phyloP scores from a whole-genome alignment of 129 eudicot species.

The Saposhnikovia divaricata region DNA sequence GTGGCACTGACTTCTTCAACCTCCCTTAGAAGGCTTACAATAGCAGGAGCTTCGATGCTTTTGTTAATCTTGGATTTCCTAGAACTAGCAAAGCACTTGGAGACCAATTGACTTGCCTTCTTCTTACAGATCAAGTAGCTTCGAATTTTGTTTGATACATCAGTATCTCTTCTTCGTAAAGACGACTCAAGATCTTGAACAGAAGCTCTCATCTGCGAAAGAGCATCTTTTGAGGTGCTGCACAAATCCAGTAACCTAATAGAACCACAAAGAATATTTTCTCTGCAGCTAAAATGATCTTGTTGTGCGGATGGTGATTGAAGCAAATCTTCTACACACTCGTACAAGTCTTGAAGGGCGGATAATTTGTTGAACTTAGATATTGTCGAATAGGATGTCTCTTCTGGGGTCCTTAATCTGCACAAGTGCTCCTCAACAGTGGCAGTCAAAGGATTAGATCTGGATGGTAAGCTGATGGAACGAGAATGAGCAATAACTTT shows the following conservation, averaged over 20 bases:
- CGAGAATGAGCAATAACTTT: constrained; percentile 2
- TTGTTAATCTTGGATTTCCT: background rate
- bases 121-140: background rate
- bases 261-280: background rate
- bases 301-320: constrained; percentile 9
- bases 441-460: constrained; percentile 12
- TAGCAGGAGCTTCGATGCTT: background rate
- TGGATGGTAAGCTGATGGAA: constrained; percentile 21
- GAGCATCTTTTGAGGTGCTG: background rate
- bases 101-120: background rate
- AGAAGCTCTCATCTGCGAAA: background rate
- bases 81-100: background rate
- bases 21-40: constrained; percentile 9
- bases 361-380: background rate
- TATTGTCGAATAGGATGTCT: background rate
- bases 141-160: background rate
- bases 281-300: background rate
- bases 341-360: constrained; percentile 8
- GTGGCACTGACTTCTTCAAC: constrained; percentile 5
- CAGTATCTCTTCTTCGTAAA: background rate
- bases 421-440: constrained; percentile 15
- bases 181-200: constrained; percentile 1
- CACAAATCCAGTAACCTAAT: background rate
- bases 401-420: constrained; percentile 7
- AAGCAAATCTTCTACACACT: constrained; percentile 9